Percentiles rank a stretch among this genome's conserved stretches.
Evolutionary conservation across 2,329 filamentous ascomycete genomes (phyloP).

Genomic region (Aspergillus udagawae): DNA sequence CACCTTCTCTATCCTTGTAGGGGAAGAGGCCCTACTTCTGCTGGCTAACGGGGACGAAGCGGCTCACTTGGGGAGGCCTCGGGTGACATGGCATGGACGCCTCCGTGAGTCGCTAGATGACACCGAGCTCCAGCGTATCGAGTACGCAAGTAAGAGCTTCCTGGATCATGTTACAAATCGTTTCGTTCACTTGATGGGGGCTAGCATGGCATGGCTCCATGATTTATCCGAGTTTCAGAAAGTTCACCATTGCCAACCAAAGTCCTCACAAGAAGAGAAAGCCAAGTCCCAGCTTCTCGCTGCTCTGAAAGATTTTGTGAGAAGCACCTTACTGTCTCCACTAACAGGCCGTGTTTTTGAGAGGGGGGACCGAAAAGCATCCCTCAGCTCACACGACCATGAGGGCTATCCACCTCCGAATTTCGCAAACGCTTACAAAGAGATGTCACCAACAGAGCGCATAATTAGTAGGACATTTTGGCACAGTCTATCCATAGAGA

Average conservation of each 20-base stretch:
- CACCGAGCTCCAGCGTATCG: conserved; percentile 53
- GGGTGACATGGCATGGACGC: conserved; percentile 45
- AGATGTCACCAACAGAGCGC: conserved; percentile 9
- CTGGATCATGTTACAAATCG: conserved; percentile 44
- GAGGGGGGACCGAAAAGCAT: background rate
- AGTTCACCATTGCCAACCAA: conserved; percentile 19
- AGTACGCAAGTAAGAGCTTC: conserved; percentile 56
- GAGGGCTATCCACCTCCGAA: background rate
- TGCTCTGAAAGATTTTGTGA: conserved; percentile 29
- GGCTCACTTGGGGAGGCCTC: conserved; percentile 1
- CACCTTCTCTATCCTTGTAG: conserved; percentile 60
- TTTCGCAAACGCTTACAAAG: conserved; percentile 2
- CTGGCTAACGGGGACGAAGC: conserved; percentile 16
- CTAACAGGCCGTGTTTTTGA: conserved; percentile 1
- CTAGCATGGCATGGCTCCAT: conserved; percentile 38
- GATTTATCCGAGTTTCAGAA: conserved; percentile 26
- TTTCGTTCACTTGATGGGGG: conserved; percentile 30
- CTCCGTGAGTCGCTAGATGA: conserved; percentile 49
- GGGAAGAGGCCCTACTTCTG: conserved; percentile 54
- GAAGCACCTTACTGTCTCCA: conserved; percentile 23
- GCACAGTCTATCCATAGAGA: conserved; percentile 1
- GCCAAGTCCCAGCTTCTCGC: conserved; percentile 17
- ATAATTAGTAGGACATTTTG: conserved; percentile 14
- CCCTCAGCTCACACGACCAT: background rate
- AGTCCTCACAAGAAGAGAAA: conserved; percentile 9